Base-by-base conservation (phyloP, 768 basidiomycete species). In the Leccinum pellstonianum region DNA sequence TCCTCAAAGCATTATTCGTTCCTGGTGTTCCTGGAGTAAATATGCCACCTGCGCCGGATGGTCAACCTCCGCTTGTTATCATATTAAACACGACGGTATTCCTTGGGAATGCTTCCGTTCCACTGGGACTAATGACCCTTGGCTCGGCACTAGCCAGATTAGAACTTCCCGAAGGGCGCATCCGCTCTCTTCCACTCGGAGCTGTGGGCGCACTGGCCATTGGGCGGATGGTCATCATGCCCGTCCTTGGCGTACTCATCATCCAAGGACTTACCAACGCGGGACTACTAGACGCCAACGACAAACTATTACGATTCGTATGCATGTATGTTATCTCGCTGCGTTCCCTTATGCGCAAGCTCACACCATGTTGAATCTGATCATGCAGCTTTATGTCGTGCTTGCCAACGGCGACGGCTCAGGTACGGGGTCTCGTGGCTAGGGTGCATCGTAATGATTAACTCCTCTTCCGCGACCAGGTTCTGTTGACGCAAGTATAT, bases 111-210 rank as follows among this genome's bases (percentile, higher is more conserved):
- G 87, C 86, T 1, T 81, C 83, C 4, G 83, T 90, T 0, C 88
- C 88, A 0, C 64, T 88, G 2, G 86, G 86, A 2, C 69, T 90
- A 10, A 77, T 86, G 11, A 83, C 81, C 5, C 76, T 90, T 4
- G 88, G 88, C 0, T 83, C 83, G 4, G 83, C 84, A 0, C 72
- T 90, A 4, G 87, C 88, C 0, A 76, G 83, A 33, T 64, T 91
- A 60, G 74, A 79, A 19, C 60, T 90, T 4, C 84, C 86, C 1
- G 62, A 58, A 35, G 70, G 62, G n/a, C 70, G 80, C 52, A 83
- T 84, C 80, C 49, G 69, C 10, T 67, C 66, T 31, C 68, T 85
- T 12, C 80, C 79, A 60, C 65, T 83, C 0, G 83, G 83, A 1
- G 83, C 86, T 0, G 86, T 90, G 23, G 56, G 69, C 1, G 74